Base-by-base conservation (phyloP, 208 protist species). In the Trypanosoma grayi region DNA sequence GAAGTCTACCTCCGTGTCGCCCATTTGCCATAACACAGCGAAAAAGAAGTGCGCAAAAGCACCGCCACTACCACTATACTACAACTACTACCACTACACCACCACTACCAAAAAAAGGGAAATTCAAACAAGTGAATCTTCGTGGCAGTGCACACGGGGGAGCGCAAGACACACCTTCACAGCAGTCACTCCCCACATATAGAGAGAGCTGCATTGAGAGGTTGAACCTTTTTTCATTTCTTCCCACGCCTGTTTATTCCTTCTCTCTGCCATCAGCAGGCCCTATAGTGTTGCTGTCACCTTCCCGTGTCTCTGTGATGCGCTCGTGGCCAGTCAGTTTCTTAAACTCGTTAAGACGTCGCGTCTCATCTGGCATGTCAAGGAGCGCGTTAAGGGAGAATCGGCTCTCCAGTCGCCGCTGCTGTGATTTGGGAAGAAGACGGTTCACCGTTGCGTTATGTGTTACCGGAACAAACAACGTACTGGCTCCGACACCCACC, bases 371-470 rank as follows among this genome's bases (percentile, higher is more conserved):
- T 2, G 89, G 89, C 28, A 95, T 60, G 9, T 85, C 82, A 1
- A 95, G 52, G 18, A 93, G 43, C 0, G 83, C 79, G 57, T 90
- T 90, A 16, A 95, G 43, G 0, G 89, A 95, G 44, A 95, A 75
- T 34, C 65, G 59, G 48, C 76, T 87, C 46, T 88, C 77, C 28
- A 95, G 75, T 2, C 77, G 73, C 2, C 86, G 81, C 71, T 92
- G 89, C 72, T 95, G 89, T 5, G 68, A 60, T 55, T 91, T 91
- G 11, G 89, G 89, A 14, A 95, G 80, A 7, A 95, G 56, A 0
- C 79, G 66, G 54, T 95, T 95, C 20, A 93, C 84, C n/a, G 85
- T 93, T 6, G 84, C 62, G 72, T 88, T 85, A 63, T 95, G 85
- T 36, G 73, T 39, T 14, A 84, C 72, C 0, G 89, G 89, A 3